phyloP scores from a whole-genome alignment of 768 basidiomycete species.

The Serendipita sp. region DNA sequence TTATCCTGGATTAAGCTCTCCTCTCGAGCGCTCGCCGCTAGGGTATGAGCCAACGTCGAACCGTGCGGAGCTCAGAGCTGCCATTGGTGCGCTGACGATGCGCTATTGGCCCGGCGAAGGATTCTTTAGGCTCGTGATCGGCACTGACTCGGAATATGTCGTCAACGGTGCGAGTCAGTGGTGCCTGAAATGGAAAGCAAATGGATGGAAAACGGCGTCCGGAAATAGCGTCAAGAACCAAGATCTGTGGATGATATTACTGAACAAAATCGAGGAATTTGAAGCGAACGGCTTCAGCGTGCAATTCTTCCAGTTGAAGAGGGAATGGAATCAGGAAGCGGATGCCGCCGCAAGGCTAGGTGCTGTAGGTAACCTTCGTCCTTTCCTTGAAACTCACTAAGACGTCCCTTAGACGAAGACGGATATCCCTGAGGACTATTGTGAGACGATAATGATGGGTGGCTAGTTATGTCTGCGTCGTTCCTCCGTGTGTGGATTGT shows the following conservation, averaged over 20 bases:
- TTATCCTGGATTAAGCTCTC: not conserved
- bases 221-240: constrained; percentile 14
- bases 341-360: constrained; percentile 14
- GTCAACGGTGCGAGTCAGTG: constrained; percentile 17
- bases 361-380: not conserved
- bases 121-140: constrained; percentile 20
- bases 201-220: constrained; percentile 15
- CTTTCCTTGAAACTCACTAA: too few relatives aligned
- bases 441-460: too few relatives aligned
- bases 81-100: constrained; percentile 15
- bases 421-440: too few relatives aligned
- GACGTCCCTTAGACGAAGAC: too few relatives aligned
- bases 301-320: constrained; percentile 16
- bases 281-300: constrained; percentile 15
- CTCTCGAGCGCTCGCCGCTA: constrained; percentile 12
- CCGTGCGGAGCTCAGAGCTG: constrained; percentile 26
- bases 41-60: constrained; percentile 18
- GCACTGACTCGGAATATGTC: constrained; percentile 22
- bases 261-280: constrained; percentile 9
- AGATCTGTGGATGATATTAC: constrained; percentile 19
- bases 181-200: constrained; percentile 16
- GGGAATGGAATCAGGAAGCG: constrained; percentile 15
- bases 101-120: constrained; percentile 20
- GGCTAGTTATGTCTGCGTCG: too few relatives aligned
- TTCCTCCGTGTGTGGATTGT: too few relatives aligned